Conservation (phyloP, 306 rosid genomes). For the Castanopsis chinensis region DNA sequence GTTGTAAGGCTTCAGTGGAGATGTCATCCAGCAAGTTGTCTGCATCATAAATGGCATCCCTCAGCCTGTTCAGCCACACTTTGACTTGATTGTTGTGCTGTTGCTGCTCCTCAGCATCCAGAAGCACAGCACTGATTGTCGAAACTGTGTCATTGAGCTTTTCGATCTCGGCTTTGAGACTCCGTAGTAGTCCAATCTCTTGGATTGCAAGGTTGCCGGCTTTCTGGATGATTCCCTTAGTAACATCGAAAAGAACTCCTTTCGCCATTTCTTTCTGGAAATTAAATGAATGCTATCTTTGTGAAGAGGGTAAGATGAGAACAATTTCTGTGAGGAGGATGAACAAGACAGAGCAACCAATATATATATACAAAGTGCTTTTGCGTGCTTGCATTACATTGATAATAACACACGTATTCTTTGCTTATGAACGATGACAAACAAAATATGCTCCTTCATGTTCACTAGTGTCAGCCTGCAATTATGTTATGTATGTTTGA, state of each 20-base stretch:
- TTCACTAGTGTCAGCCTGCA: no score
- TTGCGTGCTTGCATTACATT: no score
- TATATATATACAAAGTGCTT: no score
- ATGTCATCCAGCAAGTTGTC: neutral
- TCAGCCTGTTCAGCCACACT: neutral
- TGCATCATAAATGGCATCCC: neutral
- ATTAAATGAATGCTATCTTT: neutral
- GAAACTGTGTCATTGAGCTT: neutral
- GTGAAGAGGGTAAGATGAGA: no score
- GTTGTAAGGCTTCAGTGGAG: neutral
- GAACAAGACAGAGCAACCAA: no score
- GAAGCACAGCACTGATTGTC: neutral
- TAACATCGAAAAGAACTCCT: neutral
- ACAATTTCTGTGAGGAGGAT: no score
- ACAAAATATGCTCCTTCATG: no score
- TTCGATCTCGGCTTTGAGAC: neutral
- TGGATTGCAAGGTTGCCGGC: neutral
- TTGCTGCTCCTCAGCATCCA: neutral
- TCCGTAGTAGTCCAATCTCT: neutral
- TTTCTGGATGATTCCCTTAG: neutral
- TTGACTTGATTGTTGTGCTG: neutral
- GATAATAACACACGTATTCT: no score
- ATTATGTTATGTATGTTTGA: no score
- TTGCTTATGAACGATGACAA: no score
- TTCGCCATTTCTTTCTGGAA: conserved; percentile 3